A percentile compares a stretch with the other conserved stretches of the same genome.
Evolutionary conservation across 768 basidiomycete species (phyloP).

Genomic region (Sutorius australiensis): DNA sequence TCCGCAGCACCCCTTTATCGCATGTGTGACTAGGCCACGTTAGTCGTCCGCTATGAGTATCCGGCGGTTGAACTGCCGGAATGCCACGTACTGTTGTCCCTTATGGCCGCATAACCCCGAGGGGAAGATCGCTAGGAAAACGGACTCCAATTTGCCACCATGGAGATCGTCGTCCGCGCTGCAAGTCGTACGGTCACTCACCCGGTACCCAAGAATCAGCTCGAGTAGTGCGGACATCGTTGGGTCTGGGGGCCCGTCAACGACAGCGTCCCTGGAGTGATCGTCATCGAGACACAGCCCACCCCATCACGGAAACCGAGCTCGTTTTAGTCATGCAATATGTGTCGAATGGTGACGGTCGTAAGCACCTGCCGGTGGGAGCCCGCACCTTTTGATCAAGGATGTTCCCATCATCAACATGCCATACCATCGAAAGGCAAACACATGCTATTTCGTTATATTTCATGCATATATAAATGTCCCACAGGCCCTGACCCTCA

Average conservation of each 20-base stretch:
- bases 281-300: neutral
- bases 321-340: neutral
- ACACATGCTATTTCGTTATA: constrained; percentile 6
- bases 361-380: neutral
- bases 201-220: neutral
- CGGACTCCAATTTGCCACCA: constrained; percentile 9
- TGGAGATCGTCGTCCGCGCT: constrained; percentile 8
- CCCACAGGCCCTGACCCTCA: neutral
- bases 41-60: neutral
- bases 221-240: neutral
- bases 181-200: too few species aligned
- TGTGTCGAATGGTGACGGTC: neutral
- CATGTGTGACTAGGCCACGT: neutral
- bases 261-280: neutral
- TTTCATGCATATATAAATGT: constrained; percentile 5
- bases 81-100: neutral
- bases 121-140: constrained; percentile 1
- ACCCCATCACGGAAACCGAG: neutral
- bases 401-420: neutral
- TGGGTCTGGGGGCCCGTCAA: too few species aligned
- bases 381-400: neutral
- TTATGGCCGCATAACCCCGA: constrained; percentile 8
- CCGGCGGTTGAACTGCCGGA: constrained; percentile 15
- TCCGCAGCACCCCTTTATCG: neutral
- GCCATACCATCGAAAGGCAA: neutral